Evolutionary conservation across 176 grass and related monocot genomes (phyloP).

Genomic region (Triticum dicoccoides): DNA sequence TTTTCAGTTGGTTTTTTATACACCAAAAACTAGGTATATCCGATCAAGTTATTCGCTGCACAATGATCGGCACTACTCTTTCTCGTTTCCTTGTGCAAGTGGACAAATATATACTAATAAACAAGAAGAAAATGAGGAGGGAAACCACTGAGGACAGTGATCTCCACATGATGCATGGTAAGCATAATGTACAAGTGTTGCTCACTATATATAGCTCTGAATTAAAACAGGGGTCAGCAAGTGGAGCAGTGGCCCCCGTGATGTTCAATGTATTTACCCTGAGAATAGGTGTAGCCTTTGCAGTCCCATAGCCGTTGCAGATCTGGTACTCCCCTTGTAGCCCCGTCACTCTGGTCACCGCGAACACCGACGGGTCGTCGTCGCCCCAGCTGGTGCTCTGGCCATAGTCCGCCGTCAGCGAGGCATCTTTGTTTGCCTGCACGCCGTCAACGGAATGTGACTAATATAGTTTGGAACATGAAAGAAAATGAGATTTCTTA

Average conservation of each 20-base stretch:
- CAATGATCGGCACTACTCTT: background rate
- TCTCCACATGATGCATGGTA: background rate
- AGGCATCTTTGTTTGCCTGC: background rate
- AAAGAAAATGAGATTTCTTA: too few relatives aligned
- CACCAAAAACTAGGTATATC: too few relatives aligned
- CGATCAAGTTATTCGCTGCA: background rate
- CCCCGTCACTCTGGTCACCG: background rate
- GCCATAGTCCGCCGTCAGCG: constrained; percentile 30
- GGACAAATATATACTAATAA: background rate
- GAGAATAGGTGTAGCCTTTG: constrained; percentile 26
- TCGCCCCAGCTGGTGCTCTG: constrained; percentile 29
- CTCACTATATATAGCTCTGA: background rate
- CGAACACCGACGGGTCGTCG: constrained; percentile 35
- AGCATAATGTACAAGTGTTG: background rate
- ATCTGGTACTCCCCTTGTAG: constrained; percentile 45
- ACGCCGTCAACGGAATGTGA: background rate
- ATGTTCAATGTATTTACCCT: constrained; percentile 3
- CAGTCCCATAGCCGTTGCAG: constrained; percentile 40
- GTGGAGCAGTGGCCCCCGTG: too few relatives aligned
- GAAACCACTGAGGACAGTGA: background rate
- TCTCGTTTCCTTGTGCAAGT: background rate
- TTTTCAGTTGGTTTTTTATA: too few relatives aligned
- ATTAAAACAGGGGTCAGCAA: too few relatives aligned
- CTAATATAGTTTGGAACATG: too few relatives aligned
- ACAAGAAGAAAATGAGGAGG: background rate